Base-by-base conservation (phyloP, 1,284 basidiomycete genomes). In the Wolfiporia cocos region DNA sequence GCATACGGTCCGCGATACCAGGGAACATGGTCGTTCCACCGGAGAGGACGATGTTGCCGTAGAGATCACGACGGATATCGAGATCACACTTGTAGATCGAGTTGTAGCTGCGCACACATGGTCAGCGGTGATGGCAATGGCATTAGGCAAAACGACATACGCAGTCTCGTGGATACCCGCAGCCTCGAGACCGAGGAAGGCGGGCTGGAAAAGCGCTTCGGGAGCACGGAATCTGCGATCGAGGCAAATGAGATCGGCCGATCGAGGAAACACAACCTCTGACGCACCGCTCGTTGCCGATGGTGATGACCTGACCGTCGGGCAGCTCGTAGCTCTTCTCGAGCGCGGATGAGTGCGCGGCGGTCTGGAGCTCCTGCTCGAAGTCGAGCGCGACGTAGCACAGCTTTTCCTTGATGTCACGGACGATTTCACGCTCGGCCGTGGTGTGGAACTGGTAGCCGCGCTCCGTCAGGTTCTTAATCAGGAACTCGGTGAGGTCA, bases 21-120 rank as follows among this genome's bases (percentile, higher is more conserved):
- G 92, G 87, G 85, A 92, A 95, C 92, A 96, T 95, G 59, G 92
- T 96, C 50, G 90, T 93, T 68, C 93, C 92, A 64, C 93, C 93
- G 42, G 92, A 95, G 58, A 96, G 81, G 61, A 95, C 92, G 52
- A 96, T 85, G 70, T 94, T 94, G 49, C 87, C 87, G 70, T 94
- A 95, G 43, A 96, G 76, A 58, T 93, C 90, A 61, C 89, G 87
- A 69, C 87, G 81, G 50, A 89, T 82, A 67, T 89, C 83, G 41
- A 86, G 70, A 63, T 88, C 85, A 55, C 85, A 86, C 66, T 84
- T 86, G 70, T 76, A 76, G 69, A 87, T 86, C 12, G 85, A 86
- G 78, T 94, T 95, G 77, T 92, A 95, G 45, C 81, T 84, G 54
- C 5, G 48, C 3, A 12, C 20, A 20, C 19, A 40, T 39, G 11